Base-by-base conservation (phyloP, 2,329 filamentous ascomycete species). In the Fusarium sp. region DNA sequence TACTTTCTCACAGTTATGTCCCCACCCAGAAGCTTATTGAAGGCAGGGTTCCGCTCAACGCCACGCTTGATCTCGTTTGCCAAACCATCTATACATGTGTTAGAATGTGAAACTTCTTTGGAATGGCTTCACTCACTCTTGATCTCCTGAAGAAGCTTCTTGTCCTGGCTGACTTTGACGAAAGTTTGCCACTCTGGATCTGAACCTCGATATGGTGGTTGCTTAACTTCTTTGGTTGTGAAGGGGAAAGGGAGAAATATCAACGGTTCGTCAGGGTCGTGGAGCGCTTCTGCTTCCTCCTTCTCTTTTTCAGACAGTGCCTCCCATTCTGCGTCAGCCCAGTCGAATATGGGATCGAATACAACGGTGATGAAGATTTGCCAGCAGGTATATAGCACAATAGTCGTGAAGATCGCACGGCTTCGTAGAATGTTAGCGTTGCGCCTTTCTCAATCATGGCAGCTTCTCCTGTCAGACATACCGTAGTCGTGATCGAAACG, bases 111-210 rank as follows among this genome's bases (percentile, higher is more conserved):
- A 46, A 18, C 4, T 22, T n/a, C n/a, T 11, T 18, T n/a, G 5
- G 4, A 12, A 25, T 14, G 17, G 20, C 10, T 17, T n/a, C 18
- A 79, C 84, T 41, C 73, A 86, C 87, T 75, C 76, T 83, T 84
- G 33, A 91, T 85, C 27, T 81, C 77, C 22, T 84, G 76, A 29
- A 87, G 81, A 14, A 86, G 81, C 46, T 85, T 79, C 18, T 76
- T 79, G 67, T 92, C 86, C 69, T 85, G 85, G 68, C 85, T 88
- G n/a, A 92, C 81, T 61, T 86, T 86, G 20, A 90, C 76, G 70
- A 91, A 93, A 53, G 84, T 83, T 68, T 84, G 82, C 89, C 89
- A 92, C 78, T 93, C 91, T 5, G 90, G 90, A 72, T 91, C 89
- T 31, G 81, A 83, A 56, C 85, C 85, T 66, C 83, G 83, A 76